These are phyloP conservation scores for Allium sativum DNA, from an alignment of 106 monocot genomes.

Conservation along the genomic window DNA sequence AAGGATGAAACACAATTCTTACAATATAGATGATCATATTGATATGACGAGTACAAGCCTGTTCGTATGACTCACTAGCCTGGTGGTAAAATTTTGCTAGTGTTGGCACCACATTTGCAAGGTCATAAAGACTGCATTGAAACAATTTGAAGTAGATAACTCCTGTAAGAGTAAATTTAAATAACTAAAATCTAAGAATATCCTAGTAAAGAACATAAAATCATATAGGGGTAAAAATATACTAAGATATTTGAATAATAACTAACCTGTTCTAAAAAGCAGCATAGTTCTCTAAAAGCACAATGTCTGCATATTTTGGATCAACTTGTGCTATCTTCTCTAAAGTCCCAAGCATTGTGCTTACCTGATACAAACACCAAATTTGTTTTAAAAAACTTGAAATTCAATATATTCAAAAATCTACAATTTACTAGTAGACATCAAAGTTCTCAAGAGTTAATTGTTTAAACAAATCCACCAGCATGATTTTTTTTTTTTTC, in stretches of 20 bases:
- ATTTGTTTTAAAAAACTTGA: too few relatives aligned
- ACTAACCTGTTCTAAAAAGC: slow-evolving; percentile 93
- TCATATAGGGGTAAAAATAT: slow-evolving; percentile 1
- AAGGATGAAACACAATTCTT: too few relatives aligned
- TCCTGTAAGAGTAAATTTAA: background rate
- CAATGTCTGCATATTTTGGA: slow-evolving; percentile 65
- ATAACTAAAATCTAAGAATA: too few relatives aligned
- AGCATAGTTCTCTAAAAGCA: slow-evolving; percentile 92
- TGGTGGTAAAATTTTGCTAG: slow-evolving; percentile 95
- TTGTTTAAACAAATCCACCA: too few relatives aligned
- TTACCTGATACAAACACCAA: slow-evolving; percentile 42
- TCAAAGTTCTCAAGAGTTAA: too few relatives aligned
- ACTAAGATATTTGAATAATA: background rate
- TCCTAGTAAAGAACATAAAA: slow-evolving; percentile 1
- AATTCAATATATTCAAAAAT: too few relatives aligned
- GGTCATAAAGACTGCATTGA: slow-evolving; percentile 84
- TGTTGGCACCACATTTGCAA: slow-evolving; percentile 90
- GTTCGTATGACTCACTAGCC: slow-evolving; percentile 95
- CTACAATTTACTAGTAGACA: too few relatives aligned
- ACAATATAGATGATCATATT: slow-evolving; percentile 65
- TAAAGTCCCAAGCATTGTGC: slow-evolving; percentile 80
- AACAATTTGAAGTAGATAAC: slow-evolving; percentile 3
- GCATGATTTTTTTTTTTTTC: too few relatives aligned
- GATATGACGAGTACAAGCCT: slow-evolving; percentile 82
- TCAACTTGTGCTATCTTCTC: slow-evolving; percentile 95